phyloP scores from a whole-genome alignment of 1,284 basidiomycete genomes.

The Ceratobasidium sp. region DNA sequence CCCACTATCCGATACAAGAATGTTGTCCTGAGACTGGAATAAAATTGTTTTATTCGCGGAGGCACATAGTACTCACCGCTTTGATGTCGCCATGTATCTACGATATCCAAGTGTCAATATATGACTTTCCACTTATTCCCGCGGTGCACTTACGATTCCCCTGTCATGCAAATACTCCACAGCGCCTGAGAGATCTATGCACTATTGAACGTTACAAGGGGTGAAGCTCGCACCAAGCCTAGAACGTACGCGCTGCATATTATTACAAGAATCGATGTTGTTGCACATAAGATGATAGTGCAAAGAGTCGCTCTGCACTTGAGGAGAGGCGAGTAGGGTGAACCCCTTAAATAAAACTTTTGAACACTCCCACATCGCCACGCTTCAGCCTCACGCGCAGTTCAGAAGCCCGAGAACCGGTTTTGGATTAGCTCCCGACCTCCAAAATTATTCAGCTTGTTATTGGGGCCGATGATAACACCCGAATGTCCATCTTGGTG shows the following conservation, averaged over 20 bases:
- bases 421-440: too few relatives aligned
- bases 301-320: conserved; percentile 6
- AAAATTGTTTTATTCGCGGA: too few relatives aligned
- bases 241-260: conserved; percentile 5
- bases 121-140: too few relatives aligned
- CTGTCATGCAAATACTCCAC: conserved; percentile 14
- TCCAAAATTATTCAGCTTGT: too few relatives aligned
- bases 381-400: background rate
- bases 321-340: conserved; percentile 1
- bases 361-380: background rate
- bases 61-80: background rate
- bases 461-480: background rate
- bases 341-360: background rate
- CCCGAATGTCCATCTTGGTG: background rate
- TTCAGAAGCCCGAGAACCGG: too few relatives aligned
- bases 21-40: background rate
- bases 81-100: conserved; percentile 34
- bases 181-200: conserved; percentile 5
- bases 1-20: conserved; percentile 18
- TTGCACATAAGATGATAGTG: background rate
- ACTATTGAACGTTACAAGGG: background rate
- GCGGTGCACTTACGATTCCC: conserved; percentile 8
- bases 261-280: background rate
- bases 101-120: background rate
- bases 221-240: background rate